These are phyloP conservation scores for Thalassiosira pacifica DNA, from an alignment of 352 stramenopile species.

Conservation along the genomic window DNA sequence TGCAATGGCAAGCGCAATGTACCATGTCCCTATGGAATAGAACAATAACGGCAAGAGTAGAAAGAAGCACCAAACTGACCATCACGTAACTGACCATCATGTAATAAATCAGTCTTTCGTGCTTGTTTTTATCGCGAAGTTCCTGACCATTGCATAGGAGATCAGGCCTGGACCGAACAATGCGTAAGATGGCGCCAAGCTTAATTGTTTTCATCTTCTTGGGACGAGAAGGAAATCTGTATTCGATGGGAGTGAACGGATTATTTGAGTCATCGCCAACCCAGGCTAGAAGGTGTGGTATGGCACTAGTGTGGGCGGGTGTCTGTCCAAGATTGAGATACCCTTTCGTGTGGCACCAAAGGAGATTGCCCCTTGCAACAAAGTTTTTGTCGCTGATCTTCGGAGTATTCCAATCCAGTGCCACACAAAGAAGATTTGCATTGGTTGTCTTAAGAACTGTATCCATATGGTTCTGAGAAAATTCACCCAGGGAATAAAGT, in stretches of 20 bases:
- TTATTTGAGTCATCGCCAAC: conserved; percentile 19
- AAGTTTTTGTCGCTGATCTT: conserved; percentile 2
- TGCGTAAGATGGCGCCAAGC: conserved; percentile 28
- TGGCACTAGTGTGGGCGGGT: not conserved
- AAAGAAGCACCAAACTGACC: too few species aligned
- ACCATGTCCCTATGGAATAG: too few species aligned
- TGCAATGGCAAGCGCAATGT: too few species aligned
- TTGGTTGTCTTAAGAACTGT: too few species aligned
- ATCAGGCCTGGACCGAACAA: conserved; percentile 33
- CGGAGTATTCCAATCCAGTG: conserved; percentile 10
- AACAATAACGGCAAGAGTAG: too few species aligned
- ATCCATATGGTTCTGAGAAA: too few species aligned
- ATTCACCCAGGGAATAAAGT: too few species aligned
- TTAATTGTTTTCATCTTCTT: conserved; percentile 10
- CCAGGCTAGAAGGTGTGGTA: conserved; percentile 19
- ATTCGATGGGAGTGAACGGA: conserved; percentile 8
- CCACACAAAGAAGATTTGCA: conserved; percentile 33
- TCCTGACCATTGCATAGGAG: not conserved
- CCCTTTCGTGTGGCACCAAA: conserved; percentile 36
- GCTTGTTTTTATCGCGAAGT: not conserved
- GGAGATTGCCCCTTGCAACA: conserved; percentile 28
- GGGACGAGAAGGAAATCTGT: conserved; percentile 8
- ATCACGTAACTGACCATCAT: too few species aligned
- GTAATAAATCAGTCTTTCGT: too few species aligned
- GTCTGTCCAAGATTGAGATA: conserved; percentile 36